Base-by-base conservation (phyloP, 148 eudicot species). In the Rheum nobile region DNA sequence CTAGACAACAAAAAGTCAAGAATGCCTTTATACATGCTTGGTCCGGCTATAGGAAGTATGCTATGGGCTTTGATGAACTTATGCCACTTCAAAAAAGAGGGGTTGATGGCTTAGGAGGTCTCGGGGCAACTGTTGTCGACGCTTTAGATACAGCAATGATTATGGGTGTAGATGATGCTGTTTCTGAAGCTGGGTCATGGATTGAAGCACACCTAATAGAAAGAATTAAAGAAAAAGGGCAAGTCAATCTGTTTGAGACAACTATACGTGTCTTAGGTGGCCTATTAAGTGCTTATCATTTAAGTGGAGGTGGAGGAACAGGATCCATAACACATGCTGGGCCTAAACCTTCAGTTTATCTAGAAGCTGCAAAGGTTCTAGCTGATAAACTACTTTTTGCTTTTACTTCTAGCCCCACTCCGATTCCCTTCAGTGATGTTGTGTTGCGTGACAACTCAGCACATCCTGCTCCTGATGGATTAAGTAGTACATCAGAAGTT, bases 71-170 rank as follows among this genome's bases (percentile, higher is more conserved):
- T 83, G 97, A 94, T 81, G 98, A 94, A 76, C 97, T 94, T 75
- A 88, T 89, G 97, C 97, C 97, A 26, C 48, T 89, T 68, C 87
- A 93, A 83, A 87, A 87, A 75, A 85, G 79, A 77, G 97, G 97
- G 72, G 80, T 78, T 72, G 93, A 94, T 84, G 90, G 93, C 57
- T 88, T 94, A 84, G 98, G 98, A 55, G 97, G 98, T 78, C 88
- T 91, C 34, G 98, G 98, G 70, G 98, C 98, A 75, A 94, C 98
- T 16, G 76, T 91, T 72, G 87, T 94, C 72, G 98, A 94, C 84
- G 93, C 98, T 77, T 75, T 94, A 75, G 98, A 91, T 80, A 94
- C 98, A 39, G 97, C 97, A 75, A 85, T 94, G 90, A 94, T 94
- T 77, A 94, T 94, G 96, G 93, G 90, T 71, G 71, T 79, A 67